Evolutionary conservation across 345 rosid species (phyloP), one percentile per base, ranked within the genome.

Genomic region (Diplotaxis tenuifolia): DNA sequence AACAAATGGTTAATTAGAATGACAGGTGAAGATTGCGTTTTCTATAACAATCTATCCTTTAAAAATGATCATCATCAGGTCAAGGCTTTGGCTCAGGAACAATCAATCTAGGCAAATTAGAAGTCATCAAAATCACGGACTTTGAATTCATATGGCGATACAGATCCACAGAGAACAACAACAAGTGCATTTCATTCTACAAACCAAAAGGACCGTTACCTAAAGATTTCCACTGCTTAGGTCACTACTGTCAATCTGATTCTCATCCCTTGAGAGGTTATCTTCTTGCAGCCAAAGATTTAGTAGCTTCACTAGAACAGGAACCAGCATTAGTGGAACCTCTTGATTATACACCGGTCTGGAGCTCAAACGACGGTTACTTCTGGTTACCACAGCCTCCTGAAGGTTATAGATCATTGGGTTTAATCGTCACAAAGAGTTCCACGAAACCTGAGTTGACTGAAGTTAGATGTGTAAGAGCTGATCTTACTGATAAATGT

Each of bases 341-440:
- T n/a, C 52, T 86, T 28, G 96, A 84, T 77, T 88, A 74, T 73
- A 72, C 67, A 3, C 82, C 81, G 70, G 74, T 91, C 68, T 94
- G 98, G 98, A 82, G 93, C 80, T 80, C 86, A 21, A 79, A 82
- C 62, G 87, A 75, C 56, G 92, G 89, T 72, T 89, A 82, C 84
- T 86, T 94, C 83, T 89, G 96, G 98, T 62, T 85, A 38, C 98
- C 96, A 2, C 78, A 79, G 80, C 82, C 96, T 23, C 96, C 96
- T 9, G 79, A 87, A 65, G 96, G 90, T 34, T 89, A 88, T 53
- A 86, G 81, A 73, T 47, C 93, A 12, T 20, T 92, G 58, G 97
- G 98, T 20, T 81, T 80, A 69, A 56, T 92, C 65, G 96, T 92
- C 62, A 90, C 96, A 55, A 68, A 75, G 38, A 79, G 60, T 4